Percentiles rank a stretch among this genome's conserved stretches.
These are phyloP conservation scores for Berberis vulgaris DNA, from an alignment of 164 flowering plant genomes.

Conservation along the genomic window DNA sequence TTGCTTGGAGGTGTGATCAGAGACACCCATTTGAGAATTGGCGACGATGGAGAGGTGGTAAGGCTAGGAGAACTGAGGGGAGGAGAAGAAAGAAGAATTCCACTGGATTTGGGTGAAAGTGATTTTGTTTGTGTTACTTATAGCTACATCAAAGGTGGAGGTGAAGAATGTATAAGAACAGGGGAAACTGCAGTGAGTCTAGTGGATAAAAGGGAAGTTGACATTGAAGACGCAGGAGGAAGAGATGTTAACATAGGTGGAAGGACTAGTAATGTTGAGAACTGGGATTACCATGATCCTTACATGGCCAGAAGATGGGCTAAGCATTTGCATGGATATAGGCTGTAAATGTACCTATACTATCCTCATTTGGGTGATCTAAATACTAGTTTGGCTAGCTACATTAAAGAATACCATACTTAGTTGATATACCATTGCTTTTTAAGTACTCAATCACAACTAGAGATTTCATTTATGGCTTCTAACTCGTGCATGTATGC, in stretches of 20 bases:
- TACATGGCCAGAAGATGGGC: conserved; percentile 94
- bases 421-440: too few relatives aligned
- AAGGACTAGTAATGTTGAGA: conserved; percentile 51
- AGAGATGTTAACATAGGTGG: conserved; percentile 32
- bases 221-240: conserved; percentile 15
- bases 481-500: too few relatives aligned
- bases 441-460: too few relatives aligned
- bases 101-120: conserved; percentile 35
- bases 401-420: too few relatives aligned
- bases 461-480: too few relatives aligned
- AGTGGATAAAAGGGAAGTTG: conserved; percentile 30
- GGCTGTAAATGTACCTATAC: conserved; percentile 26
- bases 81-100: conserved; percentile 70
- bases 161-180: conserved; percentile 38
- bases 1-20: conserved; percentile 56
- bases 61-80: conserved; percentile 64
- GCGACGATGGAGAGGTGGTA: conserved; percentile 39
- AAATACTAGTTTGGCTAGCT: too few relatives aligned
- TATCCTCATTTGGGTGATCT: too few relatives aligned
- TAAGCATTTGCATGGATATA: conserved; percentile 78
- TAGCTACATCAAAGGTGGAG: conserved; percentile 56
- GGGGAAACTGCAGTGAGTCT: conserved; percentile 55
- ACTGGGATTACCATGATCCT: conserved; percentile 83
- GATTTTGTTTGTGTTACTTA: conserved; percentile 41
- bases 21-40: conserved; percentile 57